These are phyloP conservation scores for Irpex sp. DNA, from an alignment of 1,284 basidiomycete genomes.

Conservation along the genomic window DNA sequence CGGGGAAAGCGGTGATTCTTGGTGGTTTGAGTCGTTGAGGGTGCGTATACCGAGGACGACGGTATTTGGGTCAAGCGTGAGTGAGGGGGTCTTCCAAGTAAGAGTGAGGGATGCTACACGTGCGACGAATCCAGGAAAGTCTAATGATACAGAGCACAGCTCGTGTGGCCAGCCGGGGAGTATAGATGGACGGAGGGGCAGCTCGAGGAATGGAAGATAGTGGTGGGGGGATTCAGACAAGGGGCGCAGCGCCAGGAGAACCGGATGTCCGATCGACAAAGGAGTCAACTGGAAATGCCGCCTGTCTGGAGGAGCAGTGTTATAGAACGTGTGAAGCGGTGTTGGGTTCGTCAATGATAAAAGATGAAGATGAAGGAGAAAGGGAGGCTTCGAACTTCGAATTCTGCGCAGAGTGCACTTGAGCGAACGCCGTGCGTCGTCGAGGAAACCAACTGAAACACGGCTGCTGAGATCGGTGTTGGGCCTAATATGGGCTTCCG, in stretches of 20 bases:
- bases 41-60: too few species aligned
- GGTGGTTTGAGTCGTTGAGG: background rate
- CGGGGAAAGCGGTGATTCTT: background rate
- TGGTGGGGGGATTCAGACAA: background rate
- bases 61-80: too few species aligned
- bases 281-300: background rate
- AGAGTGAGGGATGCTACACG: background rate
- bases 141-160: background rate
- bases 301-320: background rate
- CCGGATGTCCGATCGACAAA: background rate
- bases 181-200: background rate
- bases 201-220: background rate
- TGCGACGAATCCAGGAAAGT: background rate
- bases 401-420: too few species aligned
- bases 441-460: too few species aligned
- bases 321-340: too few species aligned
- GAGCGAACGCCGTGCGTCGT: too few species aligned
- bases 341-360: too few species aligned
- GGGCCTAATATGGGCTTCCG: too few species aligned
- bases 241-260: background rate
- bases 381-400: too few species aligned
- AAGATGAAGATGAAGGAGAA: too few species aligned
- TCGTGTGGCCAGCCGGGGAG: background rate
- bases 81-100: background rate
- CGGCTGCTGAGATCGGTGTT: too few species aligned